Base-by-base conservation (phyloP, 169 alveolate genomes). In the Babesia divergens region DNA sequence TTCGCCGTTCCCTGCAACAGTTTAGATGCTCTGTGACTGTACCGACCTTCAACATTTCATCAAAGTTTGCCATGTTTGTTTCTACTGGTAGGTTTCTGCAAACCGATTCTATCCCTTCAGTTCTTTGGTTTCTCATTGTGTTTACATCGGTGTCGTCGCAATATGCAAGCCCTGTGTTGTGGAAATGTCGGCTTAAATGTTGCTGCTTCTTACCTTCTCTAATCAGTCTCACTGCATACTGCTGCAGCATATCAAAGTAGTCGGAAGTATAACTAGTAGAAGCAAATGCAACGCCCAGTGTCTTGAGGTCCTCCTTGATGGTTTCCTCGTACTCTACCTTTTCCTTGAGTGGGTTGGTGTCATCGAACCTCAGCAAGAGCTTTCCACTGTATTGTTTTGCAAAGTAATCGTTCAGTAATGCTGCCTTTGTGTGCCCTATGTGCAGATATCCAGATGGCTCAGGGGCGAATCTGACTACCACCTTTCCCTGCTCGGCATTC, bases 371-470 rank as follows among this genome's bases (percentile, higher is more conserved):
- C 46, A 56, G 59, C 2, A 74, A 24, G 46, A 70, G 91, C 76
- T 93, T 90, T 16, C 99, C 99, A 28, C 93, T 82, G 84, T 96
- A 97, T 84, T 91, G 91, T 71, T 94, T 87, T 20, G 99, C 97
- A 70, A 94, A 98, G 84, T 95, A 96, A 70, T 90, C 93, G 89
- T 96, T 96, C 42, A 98, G 84, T 83, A 97, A 82, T 29, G 99
- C 99, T 3, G 99, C 99, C 83, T 98, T 97, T 4, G 97, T 96
- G 67, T 98, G 99, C 9, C 99, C 99, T 59, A 98, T 95, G 68
- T 98, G 99, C 58, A 98, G 90, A 82, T 95, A 98, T 28, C 99
- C 99, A 34, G 98, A 93, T 26, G 99, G 99, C 82, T 98, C 99
- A 20, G 99, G 99, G 7, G 99, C 99, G 84, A 98, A 98, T 59